Evolutionary conservation across 2,329 filamentous ascomycete genomes (phyloP).

Genomic region (Ophiostoma sp.): DNA sequence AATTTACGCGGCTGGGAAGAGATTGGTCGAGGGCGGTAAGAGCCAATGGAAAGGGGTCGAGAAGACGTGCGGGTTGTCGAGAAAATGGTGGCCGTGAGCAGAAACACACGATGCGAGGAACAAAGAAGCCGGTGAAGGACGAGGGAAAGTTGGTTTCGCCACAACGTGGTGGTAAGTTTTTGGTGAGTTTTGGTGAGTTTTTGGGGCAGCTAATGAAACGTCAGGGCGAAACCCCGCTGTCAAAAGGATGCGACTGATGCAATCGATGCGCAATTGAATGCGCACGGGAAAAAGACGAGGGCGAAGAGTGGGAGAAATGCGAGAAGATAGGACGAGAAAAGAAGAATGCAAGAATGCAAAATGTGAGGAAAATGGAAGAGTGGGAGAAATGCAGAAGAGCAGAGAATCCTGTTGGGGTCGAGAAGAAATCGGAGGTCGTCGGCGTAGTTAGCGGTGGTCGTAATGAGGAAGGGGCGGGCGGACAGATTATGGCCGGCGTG

Average conservation of each 20-base stretch:
- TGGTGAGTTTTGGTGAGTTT: background rate
- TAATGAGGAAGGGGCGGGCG: background rate
- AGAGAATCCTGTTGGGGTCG: background rate
- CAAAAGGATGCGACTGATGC: background rate
- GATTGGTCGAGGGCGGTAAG: background rate
- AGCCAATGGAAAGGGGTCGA: background rate
- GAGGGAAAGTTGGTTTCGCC: background rate
- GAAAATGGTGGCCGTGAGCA: background rate
- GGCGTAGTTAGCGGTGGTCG: slow-evolving; percentile 1
- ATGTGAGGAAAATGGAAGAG: background rate
- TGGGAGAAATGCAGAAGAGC: background rate
- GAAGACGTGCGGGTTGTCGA: background rate
- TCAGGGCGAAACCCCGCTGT: slow-evolving; percentile 6
- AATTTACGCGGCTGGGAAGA: background rate
- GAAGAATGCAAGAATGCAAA: background rate
- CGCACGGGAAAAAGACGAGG: background rate
- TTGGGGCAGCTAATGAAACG: background rate
- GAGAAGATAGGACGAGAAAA: background rate
- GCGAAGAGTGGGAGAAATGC: background rate
- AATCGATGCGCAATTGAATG: slow-evolving; percentile 12
- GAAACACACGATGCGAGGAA: background rate
- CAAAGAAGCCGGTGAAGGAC: background rate
- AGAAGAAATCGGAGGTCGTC: slow-evolving; percentile 8
- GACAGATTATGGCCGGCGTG: background rate
- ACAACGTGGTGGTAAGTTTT: background rate